phyloP scores from a whole-genome alignment of 1,284 basidiomycete genomes.

The Lignosus rhinocerotis region DNA sequence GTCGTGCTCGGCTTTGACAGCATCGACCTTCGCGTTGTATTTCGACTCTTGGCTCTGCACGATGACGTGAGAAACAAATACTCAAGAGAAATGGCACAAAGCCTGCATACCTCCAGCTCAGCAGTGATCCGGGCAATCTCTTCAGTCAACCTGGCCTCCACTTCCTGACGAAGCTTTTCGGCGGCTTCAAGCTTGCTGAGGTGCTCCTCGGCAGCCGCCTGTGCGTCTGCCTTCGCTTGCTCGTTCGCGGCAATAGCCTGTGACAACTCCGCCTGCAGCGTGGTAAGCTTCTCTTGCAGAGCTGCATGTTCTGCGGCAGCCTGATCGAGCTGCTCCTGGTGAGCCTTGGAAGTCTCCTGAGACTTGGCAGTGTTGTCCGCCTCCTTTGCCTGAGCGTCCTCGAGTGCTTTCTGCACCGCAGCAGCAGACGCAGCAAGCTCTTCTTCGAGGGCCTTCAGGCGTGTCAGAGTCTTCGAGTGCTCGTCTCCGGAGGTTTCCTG shows the following conservation, averaged over 20 bases:
- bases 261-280: slow-evolving; percentile 47
- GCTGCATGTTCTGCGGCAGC: slow-evolving; percentile 47
- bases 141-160: slow-evolving; percentile 57
- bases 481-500: slow-evolving; percentile 68
- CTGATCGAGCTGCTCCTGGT: slow-evolving; percentile 47
- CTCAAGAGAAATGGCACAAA: background rate
- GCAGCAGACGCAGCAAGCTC: slow-evolving; percentile 49
- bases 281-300: slow-evolving; percentile 46
- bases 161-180: slow-evolving; percentile 46
- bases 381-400: slow-evolving; percentile 54
- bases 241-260: slow-evolving; percentile 48
- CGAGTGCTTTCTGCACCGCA: slow-evolving; percentile 50
- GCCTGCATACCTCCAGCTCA: slow-evolving; percentile 60
- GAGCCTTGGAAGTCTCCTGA: slow-evolving; percentile 43
- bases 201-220: slow-evolving; percentile 48
- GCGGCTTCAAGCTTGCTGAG: slow-evolving; percentile 47
- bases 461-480: slow-evolving; percentile 45
- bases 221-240: slow-evolving; percentile 45
- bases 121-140: slow-evolving; percentile 55
- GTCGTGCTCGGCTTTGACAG: slow-evolving; percentile 68
- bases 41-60: slow-evolving; percentile 65
- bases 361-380: slow-evolving; percentile 44
- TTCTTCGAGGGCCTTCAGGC: slow-evolving; percentile 52
- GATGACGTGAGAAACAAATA: background rate
- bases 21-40: slow-evolving; percentile 66